Evolutionary conservation across 2,329 filamentous ascomycete genomes (phyloP), one percentile per base, ranked within the genome.

Genomic region (Claviceps quebecensis): DNA sequence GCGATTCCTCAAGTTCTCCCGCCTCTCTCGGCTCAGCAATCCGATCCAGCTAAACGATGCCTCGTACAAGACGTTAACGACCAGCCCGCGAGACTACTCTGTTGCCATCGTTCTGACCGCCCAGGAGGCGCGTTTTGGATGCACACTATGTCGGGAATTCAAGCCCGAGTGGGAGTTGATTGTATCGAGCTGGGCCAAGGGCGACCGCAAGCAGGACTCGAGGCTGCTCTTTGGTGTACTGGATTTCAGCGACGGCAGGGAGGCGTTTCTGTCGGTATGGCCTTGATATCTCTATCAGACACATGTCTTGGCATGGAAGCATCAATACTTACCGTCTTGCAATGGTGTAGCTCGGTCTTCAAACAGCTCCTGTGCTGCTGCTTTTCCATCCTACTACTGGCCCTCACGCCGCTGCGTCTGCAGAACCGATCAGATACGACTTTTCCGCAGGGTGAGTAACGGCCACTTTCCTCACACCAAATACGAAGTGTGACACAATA

Each of bases 101-200:
- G 77, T 86, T 29, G 84, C 83, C 2, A 78, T 98, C 3, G 78
- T 98, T 14, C 72, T 98, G 57, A 98, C 93, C 1, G 93, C 93
- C 39, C 70, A 90, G 61, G 90, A 95, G 58, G 63, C 81, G 36
- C 80, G 87, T 53, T 96, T 87, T 64, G 87, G 86, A 54, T 98
- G 93, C 66, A 74, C 82, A 57, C 74, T 97, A 47, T 98, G 93
- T 68, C 78, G 81, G 49, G 87, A 95, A 50, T 95, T 98, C 67
- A 86, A 95, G 66, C 85, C 90, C 1, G 93, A 98, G 69, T 98
- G 89, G 86, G 86, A 94, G 51, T 68, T 97, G 50, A 71, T 98
- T 51, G 80, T 80, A 50, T 86, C 81, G 67, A 93, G 86, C 69
- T 98, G 93, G 93, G 75, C 76, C 55, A 88, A 86, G 66, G 89